A percentile compares a stretch with the other conserved stretches of the same genome.
Evolutionary conservation across 441 rosid genomes (phyloP).

Genomic region (Aleurites moluccanus): DNA sequence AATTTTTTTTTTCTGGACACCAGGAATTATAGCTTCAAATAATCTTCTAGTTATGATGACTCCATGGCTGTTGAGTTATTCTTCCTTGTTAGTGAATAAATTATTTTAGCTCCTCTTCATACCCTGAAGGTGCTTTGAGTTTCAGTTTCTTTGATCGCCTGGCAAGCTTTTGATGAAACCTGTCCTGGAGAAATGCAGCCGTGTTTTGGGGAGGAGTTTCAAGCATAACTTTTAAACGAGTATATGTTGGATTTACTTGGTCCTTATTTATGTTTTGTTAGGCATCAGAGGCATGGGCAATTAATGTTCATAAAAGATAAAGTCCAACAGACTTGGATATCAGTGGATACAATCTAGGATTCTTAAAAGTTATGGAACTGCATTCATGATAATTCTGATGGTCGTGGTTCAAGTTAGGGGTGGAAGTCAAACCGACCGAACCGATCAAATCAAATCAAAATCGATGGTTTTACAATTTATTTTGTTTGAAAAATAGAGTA

Average conservation of each 20-base stretch:
- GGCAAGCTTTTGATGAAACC: not conserved
- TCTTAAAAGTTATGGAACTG: not conserved
- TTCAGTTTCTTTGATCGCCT: slow-evolving; percentile 3
- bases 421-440: no score
- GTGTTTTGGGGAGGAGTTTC: not conserved
- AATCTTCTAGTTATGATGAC: not conserved
- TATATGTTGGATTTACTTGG: slow-evolving; percentile 5
- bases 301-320: not conserved
- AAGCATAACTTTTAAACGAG: slow-evolving; percentile 1
- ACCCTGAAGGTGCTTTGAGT: not conserved
- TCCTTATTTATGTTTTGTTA: not conserved
- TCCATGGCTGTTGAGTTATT: not conserved
- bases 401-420: not conserved
- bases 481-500: no score
- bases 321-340: not conserved
- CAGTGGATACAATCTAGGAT: not conserved
- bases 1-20: not conserved
- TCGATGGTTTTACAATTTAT: no score
- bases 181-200: not conserved
- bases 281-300: not conserved
- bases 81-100: not conserved
- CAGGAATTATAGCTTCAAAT: not conserved
- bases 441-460: no score
- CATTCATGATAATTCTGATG: slow-evolving; percentile 1
- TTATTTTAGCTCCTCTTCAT: not conserved